Evolutionary conservation across 1,139 yeast genomes (phyloP).

Genomic region (Diutina ranongensis): DNA sequence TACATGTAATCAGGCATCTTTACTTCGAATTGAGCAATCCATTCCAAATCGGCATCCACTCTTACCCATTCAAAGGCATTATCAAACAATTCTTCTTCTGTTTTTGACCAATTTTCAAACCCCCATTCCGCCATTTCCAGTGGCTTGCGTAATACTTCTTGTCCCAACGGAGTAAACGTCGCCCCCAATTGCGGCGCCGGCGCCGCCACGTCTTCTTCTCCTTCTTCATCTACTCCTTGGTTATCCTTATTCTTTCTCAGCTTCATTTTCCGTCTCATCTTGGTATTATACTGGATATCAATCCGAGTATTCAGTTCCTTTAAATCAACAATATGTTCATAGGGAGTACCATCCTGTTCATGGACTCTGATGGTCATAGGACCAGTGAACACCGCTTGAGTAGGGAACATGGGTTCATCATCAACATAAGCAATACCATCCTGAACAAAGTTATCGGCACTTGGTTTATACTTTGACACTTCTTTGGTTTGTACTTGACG

Average conservation of each 20-base stretch:
- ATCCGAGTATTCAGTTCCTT: conserved; percentile 77
- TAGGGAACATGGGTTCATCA: conserved; percentile 24
- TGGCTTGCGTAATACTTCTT: background rate
- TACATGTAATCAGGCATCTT: conserved; percentile 94
- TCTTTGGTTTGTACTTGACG: conserved; percentile 78
- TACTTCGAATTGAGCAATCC: conserved; percentile 77
- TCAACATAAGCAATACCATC: conserved; percentile 33
- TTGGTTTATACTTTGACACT: conserved; percentile 23
- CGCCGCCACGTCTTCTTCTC: conserved; percentile 14
- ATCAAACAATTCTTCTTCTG: conserved; percentile 68
- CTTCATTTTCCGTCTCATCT: conserved; percentile 43
- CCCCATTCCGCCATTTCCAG: conserved; percentile 63
- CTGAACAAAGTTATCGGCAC: conserved; percentile 28
- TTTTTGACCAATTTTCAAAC: conserved; percentile 59
- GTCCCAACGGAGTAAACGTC: background rate
- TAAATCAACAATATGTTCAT: conserved; percentile 90
- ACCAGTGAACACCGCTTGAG: conserved; percentile 59
- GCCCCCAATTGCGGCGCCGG: conserved; percentile 6
- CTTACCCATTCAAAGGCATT: conserved; percentile 92
- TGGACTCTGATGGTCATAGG: conserved; percentile 96
- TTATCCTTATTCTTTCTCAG: conserved; percentile 39
- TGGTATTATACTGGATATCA: conserved; percentile 91
- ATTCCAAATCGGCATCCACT: conserved; percentile 93
- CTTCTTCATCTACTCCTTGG: conserved; percentile 23
- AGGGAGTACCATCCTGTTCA: conserved; percentile 99